Conservation (phyloP, 345 rosid species). For the Citrus medica region DNA sequence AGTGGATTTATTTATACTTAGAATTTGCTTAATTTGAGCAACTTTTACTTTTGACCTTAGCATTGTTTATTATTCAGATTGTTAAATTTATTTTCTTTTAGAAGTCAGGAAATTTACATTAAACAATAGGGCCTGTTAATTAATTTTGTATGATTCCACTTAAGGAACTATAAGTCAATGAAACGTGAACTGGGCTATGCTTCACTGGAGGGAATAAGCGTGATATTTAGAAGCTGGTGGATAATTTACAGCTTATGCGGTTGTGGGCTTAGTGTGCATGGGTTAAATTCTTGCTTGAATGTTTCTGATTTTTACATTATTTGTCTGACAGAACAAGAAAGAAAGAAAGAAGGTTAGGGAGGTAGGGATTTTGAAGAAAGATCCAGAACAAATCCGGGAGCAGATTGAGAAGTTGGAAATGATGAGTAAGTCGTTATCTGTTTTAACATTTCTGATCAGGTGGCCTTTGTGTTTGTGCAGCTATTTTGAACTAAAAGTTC, state of each 20-base stretch:
- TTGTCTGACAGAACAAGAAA: slow-evolving; percentile 79
- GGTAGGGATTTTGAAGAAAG: slow-evolving; percentile 96
- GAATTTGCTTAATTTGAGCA: neutral
- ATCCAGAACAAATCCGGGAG: slow-evolving; percentile 82
- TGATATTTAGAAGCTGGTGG: neutral
- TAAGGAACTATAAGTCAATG: neutral
- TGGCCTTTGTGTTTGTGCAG: neutral
- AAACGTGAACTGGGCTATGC: neutral
- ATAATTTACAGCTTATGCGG: neutral
- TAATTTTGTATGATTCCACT: neutral
- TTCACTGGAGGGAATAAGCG: neutral
- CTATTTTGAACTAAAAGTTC: neutral
- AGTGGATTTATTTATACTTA: neutral
- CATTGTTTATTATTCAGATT: neutral
- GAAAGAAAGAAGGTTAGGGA: slow-evolving; percentile 98
- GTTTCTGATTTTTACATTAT: neutral
- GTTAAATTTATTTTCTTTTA: neutral
- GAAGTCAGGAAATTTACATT: neutral
- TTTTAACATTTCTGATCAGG: neutral
- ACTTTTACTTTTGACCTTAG: neutral
- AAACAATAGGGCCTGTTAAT: neutral
- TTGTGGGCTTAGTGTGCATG: neutral
- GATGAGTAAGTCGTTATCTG: slow-evolving; percentile 62
- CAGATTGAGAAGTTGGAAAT: slow-evolving; percentile 88
- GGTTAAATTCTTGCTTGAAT: neutral